phyloP scores from a whole-genome alignment of 2,329 filamentous ascomycete species.

The Chrysoporthe deuterocubensis region DNA sequence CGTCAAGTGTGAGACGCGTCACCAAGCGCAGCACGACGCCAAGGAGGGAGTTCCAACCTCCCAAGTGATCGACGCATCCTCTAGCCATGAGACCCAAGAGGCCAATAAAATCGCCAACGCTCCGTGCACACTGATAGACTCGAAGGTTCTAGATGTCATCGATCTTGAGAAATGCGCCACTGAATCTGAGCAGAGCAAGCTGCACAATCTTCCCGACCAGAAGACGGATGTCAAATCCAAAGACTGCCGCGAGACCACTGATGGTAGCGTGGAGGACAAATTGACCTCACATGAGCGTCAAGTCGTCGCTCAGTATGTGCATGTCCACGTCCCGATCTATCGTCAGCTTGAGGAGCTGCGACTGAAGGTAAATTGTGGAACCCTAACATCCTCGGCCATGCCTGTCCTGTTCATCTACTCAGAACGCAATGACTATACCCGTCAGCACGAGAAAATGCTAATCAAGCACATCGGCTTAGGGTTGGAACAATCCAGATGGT shows the following conservation, averaged over 20 bases:
- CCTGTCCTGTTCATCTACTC: neutral
- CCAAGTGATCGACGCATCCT: too few species aligned
- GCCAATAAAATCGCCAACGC: too few species aligned
- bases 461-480: slow-evolving; percentile 36
- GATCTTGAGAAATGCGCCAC: too few species aligned
- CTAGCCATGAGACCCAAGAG: too few species aligned
- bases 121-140: too few species aligned
- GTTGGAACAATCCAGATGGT: slow-evolving; percentile 48
- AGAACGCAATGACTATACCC: neutral
- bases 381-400: too few species aligned
- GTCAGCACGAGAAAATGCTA: too few species aligned
- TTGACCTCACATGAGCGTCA: neutral
- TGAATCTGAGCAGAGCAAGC: neutral
- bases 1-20: too few species aligned
- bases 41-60: too few species aligned
- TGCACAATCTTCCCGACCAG: neutral
- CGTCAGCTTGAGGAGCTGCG: neutral
- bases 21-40: too few species aligned
- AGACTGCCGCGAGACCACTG: neutral
- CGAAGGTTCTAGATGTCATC: too few species aligned
- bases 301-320: neutral
- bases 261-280: neutral
- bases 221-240: neutral
- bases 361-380: neutral
- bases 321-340: neutral